phyloP scores from a whole-genome alignment of 768 basidiomycete species.

The Rubroboletus satanas region DNA sequence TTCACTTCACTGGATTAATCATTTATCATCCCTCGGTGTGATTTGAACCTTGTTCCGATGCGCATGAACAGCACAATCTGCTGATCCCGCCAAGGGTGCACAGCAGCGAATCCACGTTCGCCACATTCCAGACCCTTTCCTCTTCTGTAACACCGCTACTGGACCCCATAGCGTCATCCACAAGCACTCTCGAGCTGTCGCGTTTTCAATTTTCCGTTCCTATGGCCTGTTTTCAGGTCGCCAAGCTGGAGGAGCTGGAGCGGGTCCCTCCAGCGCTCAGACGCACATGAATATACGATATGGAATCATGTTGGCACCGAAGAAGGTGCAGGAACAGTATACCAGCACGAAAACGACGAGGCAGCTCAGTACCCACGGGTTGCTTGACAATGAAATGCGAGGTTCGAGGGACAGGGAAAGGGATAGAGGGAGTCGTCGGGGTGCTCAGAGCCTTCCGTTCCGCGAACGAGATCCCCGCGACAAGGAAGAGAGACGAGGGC shows the following conservation, averaged over 20 bases:
- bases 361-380: slow-evolving; percentile 62
- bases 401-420: slow-evolving; percentile 18
- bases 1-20: background rate
- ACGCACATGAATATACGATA: slow-evolving; percentile 28
- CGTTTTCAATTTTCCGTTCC: slow-evolving; percentile 75
- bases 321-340: slow-evolving; percentile 73
- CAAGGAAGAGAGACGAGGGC: slow-evolving; percentile 21
- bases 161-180: slow-evolving; percentile 71
- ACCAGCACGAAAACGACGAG: slow-evolving; percentile 73
- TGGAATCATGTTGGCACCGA: slow-evolving; percentile 63
- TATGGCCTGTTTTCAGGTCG: slow-evolving; percentile 34
- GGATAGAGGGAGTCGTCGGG: slow-evolving; percentile 14
- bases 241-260: slow-evolving; percentile 4
- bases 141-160: slow-evolving; percentile 38
- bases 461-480: slow-evolving; percentile 21
- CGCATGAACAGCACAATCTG: slow-evolving; percentile 30
- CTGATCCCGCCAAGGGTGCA: slow-evolving; percentile 52
- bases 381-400: slow-evolving; percentile 47
- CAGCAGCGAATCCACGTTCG: slow-evolving; percentile 67
- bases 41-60: background rate
- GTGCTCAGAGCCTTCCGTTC: slow-evolving; percentile 9
- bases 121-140: slow-evolving; percentile 49
- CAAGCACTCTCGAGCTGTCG: slow-evolving; percentile 75
- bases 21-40: background rate
- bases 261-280: slow-evolving; percentile 8